Base-by-base conservation (phyloP, 2,329 filamentous ascomycete genomes). In the Colletotrichum sp. region DNA sequence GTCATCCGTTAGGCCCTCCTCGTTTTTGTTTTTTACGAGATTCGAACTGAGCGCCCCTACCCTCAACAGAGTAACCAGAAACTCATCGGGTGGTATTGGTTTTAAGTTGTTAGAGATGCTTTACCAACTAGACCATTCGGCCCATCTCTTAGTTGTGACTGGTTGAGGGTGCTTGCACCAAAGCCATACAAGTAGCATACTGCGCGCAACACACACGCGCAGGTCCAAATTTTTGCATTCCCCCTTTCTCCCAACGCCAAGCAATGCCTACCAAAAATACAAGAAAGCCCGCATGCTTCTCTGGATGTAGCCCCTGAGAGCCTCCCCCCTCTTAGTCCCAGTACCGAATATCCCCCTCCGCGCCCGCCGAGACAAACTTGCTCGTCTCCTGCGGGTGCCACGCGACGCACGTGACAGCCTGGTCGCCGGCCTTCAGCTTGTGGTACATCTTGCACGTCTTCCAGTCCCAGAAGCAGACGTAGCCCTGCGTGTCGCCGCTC, bases 391-490 rank as follows among this genome's bases (percentile, higher is more conserved):
- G 95, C n/a, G 96, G 96, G 85, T 99, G 96, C 96, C 97, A 99
- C 83, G 95, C 94, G 74, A 97, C 92, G 79, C 94, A 95, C n/a
- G 95, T 95, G 71, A 98, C 90, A 7, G 96, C 92, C 69, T 94
- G 92, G 71, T 95, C 96, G 75, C 95, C 93, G 28, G 95, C 96
- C 85, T 94, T 92, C 79, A 99, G 92, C 90, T 99, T 99, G 87
- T 98, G 95, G 86, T 95, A 98, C 96, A 99, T 96, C 87, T 98
- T 99, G 85, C 96, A 98, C 52, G 96, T 98, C 91, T 99, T 99
- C 95, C 96, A 99, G 85, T 99, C 97, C 95, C 96, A 99, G 87
- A 99, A 98, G 85, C 95, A 98, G 64, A 98, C 92, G 81, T 92
- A 98, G 44, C 98, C 97, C 18, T 92, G 95, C 68, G 92, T 95